Evolutionary conservation across 192 early-diverging fungal species (phyloP).

Genomic region (Podila clonocystis): DNA sequence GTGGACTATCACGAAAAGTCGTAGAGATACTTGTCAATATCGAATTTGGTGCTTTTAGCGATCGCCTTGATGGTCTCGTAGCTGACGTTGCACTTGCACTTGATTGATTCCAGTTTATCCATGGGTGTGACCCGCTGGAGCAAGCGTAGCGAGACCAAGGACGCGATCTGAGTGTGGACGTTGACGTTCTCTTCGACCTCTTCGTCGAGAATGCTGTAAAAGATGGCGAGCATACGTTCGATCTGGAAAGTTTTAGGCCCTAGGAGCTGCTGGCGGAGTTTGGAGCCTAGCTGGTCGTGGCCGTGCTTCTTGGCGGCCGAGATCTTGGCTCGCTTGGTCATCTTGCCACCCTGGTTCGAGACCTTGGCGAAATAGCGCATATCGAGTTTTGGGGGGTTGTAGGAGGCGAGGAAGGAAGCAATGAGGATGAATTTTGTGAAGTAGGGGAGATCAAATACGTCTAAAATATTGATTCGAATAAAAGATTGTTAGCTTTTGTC

Average conservation of each 20-base stretch:
- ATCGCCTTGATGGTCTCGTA: slow-evolving; percentile 81
- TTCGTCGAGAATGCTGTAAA: slow-evolving; percentile 87
- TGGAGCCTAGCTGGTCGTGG: slow-evolving; percentile 32
- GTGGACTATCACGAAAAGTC: slow-evolving; percentile 56
- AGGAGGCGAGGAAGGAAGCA: slow-evolving; percentile 91
- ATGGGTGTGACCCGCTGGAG: slow-evolving; percentile 75
- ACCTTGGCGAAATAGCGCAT: slow-evolving; percentile 84
- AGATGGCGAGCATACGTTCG: slow-evolving; percentile 98
- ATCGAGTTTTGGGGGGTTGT: slow-evolving; percentile 91
- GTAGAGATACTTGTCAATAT: slow-evolving; percentile 84
- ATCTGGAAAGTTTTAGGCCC: slow-evolving; percentile 94
- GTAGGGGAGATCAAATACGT: slow-evolving; percentile 81
- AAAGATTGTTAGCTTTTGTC: background rate
- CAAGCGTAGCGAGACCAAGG: slow-evolving; percentile 82
- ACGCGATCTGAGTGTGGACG: slow-evolving; percentile 82
- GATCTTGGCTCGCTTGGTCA: slow-evolving; percentile 56
- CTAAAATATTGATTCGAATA: slow-evolving; percentile 16
- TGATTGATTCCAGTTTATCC: slow-evolving; percentile 84
- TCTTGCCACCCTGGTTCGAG: slow-evolving; percentile 53
- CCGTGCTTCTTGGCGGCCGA: slow-evolving; percentile 44
- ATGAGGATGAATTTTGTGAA: slow-evolving; percentile 92
- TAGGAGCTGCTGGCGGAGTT: slow-evolving; percentile 84
- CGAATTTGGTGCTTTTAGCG: slow-evolving; percentile 83
- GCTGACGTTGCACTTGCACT: slow-evolving; percentile 90
- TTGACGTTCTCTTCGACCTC: slow-evolving; percentile 79